Evolutionary conservation across 177 flowering plant species (phyloP), one percentile per base, ranked within the genome.

Genomic region (Vitis hybrid): DNA sequence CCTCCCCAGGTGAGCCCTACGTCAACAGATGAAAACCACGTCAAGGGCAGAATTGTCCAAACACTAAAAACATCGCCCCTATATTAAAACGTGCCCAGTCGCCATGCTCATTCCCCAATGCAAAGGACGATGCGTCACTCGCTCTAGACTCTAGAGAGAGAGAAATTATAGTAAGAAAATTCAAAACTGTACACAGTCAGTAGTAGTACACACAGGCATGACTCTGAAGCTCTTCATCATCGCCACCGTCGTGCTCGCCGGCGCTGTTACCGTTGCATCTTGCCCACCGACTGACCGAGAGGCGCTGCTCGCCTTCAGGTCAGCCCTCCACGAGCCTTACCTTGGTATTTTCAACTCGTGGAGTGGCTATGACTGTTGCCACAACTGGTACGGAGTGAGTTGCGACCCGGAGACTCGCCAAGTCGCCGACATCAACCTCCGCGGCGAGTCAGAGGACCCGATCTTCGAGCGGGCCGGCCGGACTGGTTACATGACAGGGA

Each of bases 371-470:
- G 91, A 87, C 75, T 89, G 90, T 55, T 87, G 93, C 76, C 79
- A 76, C 74, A 66, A 75, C 51, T 89, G 93, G 93, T 76, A 87
- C 78, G 93, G 93, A 44, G 67, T 89, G 49, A 83, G 82, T 71
- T 89, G 93, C 81, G 89, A 89, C 81, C 81, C 80, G 52, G 80
- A 49, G 17, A 74, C 81, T 4, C 73, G 61, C 67, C 86, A 77
- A 9, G 91, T 89, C 56, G 88, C 91, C 18, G 93, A 84, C 63
- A 85, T 89, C 58, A 87, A 72, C 80, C 88, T 89, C 56, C 85
- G 93, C 0, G 93, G 91, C 55, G 89, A 87, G 71, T 81, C 91
- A 9, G 87, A 89, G 66, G 90, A 89, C 44, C 93, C 88, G 11
- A 79, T 86, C 44, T 87, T 80, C 80, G 71, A 83, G 18, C 53